Evolutionary conservation across 306 rosid species (phyloP).

Genomic region (Cicer pinnatifidum): DNA sequence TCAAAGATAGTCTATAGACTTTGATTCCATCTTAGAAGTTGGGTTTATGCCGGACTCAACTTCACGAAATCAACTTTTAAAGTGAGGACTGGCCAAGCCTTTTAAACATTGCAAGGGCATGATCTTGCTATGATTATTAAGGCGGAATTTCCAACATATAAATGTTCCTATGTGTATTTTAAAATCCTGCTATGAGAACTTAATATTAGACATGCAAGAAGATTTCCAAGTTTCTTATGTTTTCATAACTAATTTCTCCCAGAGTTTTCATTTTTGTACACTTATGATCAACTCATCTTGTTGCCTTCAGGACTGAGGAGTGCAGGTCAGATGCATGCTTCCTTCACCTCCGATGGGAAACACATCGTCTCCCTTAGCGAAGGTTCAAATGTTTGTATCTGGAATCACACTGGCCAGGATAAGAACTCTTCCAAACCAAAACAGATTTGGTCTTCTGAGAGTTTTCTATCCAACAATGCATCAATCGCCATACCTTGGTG

Average conservation of each 20-base stretch:
- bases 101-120: not conserved
- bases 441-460: slow-evolving; percentile 66
- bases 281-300: not conserved
- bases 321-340: slow-evolving; percentile 70
- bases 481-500: slow-evolving; percentile 83
- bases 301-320: slow-evolving; percentile 59
- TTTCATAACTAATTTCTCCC: slow-evolving; percentile 15
- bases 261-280: slow-evolving; percentile 3
- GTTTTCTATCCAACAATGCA: slow-evolving; percentile 64
- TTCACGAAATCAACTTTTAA: not conserved
- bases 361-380: slow-evolving; percentile 72
- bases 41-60: not conserved
- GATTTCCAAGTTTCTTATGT: not conserved
- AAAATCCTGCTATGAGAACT: not conserved
- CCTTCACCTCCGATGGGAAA: slow-evolving; percentile 83
- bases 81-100: too few relatives aligned
- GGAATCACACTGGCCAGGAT: slow-evolving; percentile 68
- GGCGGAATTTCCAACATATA: not conserved
- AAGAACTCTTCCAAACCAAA: slow-evolving; percentile 55
- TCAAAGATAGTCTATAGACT: not conserved
- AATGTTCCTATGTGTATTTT: not conserved
- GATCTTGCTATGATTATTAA: too few relatives aligned
- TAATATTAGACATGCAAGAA: not conserved
- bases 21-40: not conserved
- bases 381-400: slow-evolving; percentile 73